Base-by-base conservation (phyloP, 257 asterid species). In the Primulina huaijiensis region DNA sequence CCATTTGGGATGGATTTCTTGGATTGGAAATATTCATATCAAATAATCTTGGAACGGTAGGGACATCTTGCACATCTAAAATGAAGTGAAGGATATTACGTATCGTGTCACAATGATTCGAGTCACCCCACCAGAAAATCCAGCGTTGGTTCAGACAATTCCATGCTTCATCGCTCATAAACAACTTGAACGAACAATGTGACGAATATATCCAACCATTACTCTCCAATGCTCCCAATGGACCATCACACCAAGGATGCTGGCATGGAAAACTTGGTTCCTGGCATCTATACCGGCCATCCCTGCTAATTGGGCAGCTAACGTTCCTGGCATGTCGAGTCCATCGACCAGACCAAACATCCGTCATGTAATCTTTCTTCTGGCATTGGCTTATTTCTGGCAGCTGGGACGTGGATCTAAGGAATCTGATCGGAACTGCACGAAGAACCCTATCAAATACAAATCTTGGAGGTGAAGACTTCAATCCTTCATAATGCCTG, bases 111-210 rank as follows among this genome's bases (percentile, higher is more conserved):
- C 97, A 91, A 60, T 94, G 97, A 71, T 94, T 94, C 0, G 97
- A 94, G 68, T 94, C 97, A 0, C 97, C 99, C 97, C 97, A 94
- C 99, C 97, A 91, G 72, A 94, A 94, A 52, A 94, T 85, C 97
- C 97, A 94, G 4, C 95, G 84, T 7, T 76, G 76, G 43, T 56
- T 80, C 77, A 89, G 66, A 64, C 96, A 82, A 23, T 69, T 77
- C 97, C 99, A 91, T 0, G 97, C 95, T 11, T 84, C 84, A 63
- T 78, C 69, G 12, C 68, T 69, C 0, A 74, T 61, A 38, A 83
- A 80, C 77, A 91, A n/a, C 72, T 86, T 82, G 77, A 94, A 91
- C 10, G 99, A 91, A 72, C 99, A 94, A 79, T 93, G 97, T 60
- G 97, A 35, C 1, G 99, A 89, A 79, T 91, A 94, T 5, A 87